Evolutionary conservation across 2,329 filamentous ascomycete species (phyloP).

Genomic region (Aspergillus sp.): DNA sequence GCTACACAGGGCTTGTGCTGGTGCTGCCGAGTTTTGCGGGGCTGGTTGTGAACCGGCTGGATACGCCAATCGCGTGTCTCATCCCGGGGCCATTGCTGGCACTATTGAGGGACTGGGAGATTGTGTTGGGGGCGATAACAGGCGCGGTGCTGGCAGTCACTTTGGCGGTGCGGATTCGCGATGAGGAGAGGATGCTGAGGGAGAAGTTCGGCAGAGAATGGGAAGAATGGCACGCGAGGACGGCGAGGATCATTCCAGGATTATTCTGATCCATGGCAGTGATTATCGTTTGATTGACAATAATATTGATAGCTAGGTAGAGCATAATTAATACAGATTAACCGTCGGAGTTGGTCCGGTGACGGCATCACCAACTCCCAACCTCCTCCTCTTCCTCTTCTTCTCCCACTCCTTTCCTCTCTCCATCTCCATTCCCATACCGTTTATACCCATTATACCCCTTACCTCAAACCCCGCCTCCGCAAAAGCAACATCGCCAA

Average conservation of each 20-base stretch:
- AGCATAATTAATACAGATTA: too few relatives aligned
- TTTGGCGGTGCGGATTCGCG: slow-evolving; percentile 38
- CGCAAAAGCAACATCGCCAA: slow-evolving; percentile 3
- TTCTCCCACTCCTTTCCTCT: background rate
- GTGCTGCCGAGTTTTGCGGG: slow-evolving; percentile 22
- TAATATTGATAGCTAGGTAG: background rate
- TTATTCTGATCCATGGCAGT: slow-evolving; percentile 17
- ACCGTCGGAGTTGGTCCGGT: slow-evolving; percentile 14
- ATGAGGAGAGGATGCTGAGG: slow-evolving; percentile 54
- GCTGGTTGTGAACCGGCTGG: slow-evolving; percentile 36
- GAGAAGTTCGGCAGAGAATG: slow-evolving; percentile 50
- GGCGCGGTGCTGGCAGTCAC: slow-evolving; percentile 16
- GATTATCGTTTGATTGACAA: too few relatives aligned
- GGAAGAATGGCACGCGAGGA: slow-evolving; percentile 50
- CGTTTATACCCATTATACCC: background rate
- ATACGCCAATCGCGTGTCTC: slow-evolving; percentile 43
- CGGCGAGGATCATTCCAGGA: slow-evolving; percentile 51
- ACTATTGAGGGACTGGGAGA: slow-evolving; percentile 16
- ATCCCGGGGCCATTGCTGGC: slow-evolving; percentile 12
- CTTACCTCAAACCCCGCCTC: background rate
- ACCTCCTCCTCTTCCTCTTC: background rate
- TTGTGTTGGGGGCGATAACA: background rate
- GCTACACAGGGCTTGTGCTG: slow-evolving; percentile 48
- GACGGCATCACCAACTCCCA: slow-evolving; percentile 3
- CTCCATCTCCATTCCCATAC: background rate